phyloP scores from a whole-genome alignment of 805 yeast species.

The Saturnispora quitensis region DNA sequence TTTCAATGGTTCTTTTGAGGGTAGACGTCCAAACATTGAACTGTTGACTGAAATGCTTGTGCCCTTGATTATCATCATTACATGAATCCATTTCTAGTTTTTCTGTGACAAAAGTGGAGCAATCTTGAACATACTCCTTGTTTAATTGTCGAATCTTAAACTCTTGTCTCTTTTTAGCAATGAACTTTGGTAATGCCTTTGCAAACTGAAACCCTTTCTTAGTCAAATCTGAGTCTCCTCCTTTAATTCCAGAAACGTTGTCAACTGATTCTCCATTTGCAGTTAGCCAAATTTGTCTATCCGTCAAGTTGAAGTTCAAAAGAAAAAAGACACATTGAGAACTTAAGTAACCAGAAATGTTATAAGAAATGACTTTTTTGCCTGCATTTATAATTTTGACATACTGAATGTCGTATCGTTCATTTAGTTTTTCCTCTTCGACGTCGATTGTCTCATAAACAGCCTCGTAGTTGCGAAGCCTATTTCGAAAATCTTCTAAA shows the following conservation, averaged over 20 bases:
- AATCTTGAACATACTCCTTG: constrained; percentile 26
- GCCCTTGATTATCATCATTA: background rate
- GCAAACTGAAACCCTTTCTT: constrained; percentile 26
- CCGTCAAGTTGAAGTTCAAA: constrained; percentile 32
- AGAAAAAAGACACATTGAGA: constrained; percentile 49
- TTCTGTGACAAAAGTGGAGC: constrained; percentile 16
- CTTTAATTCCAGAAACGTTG: constrained; percentile 21
- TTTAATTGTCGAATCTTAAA: constrained; percentile 27
- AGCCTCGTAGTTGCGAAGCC: constrained; percentile 74
- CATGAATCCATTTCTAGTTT: background rate
- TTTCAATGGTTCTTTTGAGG: constrained; percentile 25
- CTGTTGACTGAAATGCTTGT: constrained; percentile 15
- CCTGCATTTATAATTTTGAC: constrained; percentile 59
- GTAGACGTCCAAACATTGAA: constrained; percentile 31
- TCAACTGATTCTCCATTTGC: constrained; percentile 27
- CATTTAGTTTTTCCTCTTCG: constrained; percentile 32
- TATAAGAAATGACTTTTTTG: constrained; percentile 44
- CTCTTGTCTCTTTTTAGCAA: constrained; percentile 27
- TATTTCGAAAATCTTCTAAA: constrained; percentile 67
- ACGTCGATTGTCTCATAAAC: constrained; percentile 90
- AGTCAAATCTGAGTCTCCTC: constrained; percentile 28
- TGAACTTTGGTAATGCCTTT: constrained; percentile 28
- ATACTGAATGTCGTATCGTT: constrained; percentile 42
- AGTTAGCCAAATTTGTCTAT: constrained; percentile 31
- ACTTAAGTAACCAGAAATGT: constrained; percentile 48